phyloP scores from a whole-genome alignment of 2,329 filamentous ascomycete genomes.

The Hirsutella rhossiliensis region DNA sequence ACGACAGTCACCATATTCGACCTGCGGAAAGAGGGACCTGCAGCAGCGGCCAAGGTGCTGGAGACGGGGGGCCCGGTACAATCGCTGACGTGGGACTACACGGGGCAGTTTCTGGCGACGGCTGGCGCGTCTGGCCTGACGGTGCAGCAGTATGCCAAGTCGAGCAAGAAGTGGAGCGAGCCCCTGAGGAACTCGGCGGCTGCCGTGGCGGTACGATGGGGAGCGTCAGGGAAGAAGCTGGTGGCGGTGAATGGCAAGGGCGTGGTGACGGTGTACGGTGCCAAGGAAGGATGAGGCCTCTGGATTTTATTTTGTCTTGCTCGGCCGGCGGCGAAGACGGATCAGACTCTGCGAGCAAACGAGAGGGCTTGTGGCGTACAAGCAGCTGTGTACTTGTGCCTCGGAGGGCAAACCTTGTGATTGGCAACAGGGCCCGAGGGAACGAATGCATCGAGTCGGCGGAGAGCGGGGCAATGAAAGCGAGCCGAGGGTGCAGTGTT shows the following conservation, averaged over 20 bases:
- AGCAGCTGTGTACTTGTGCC: too few species aligned
- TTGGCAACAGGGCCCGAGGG: too few species aligned
- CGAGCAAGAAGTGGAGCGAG: slow-evolving; percentile 80
- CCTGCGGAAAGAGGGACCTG: slow-evolving; percentile 79
- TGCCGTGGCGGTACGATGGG: slow-evolving; percentile 68
- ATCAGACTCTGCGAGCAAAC: too few species aligned
- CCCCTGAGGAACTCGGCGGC: slow-evolving; percentile 65
- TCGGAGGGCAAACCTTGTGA: too few species aligned
- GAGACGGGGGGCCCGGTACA: slow-evolving; percentile 72
- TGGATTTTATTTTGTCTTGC: too few species aligned
- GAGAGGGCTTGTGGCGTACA: too few species aligned
- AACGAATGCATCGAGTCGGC: too few species aligned
- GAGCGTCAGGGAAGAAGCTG: slow-evolving; percentile 59
- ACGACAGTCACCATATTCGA: slow-evolving; percentile 80
- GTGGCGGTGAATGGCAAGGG: slow-evolving; percentile 66
- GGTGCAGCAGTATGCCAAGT: slow-evolving; percentile 83
- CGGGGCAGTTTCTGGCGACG: slow-evolving; percentile 80
- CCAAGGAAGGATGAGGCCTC: slow-evolving; percentile 23
- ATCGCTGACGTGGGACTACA: slow-evolving; percentile 82
- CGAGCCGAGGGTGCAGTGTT: too few species aligned
- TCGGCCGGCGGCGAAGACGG: too few species aligned
- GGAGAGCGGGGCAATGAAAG: too few species aligned
- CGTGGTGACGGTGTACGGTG: slow-evolving; percentile 56
- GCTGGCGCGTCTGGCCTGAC: slow-evolving; percentile 70
- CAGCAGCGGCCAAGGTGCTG: slow-evolving; percentile 69